phyloP scores from a whole-genome alignment of 148 eudicot species.

The Pharnaceum exiguum region DNA sequence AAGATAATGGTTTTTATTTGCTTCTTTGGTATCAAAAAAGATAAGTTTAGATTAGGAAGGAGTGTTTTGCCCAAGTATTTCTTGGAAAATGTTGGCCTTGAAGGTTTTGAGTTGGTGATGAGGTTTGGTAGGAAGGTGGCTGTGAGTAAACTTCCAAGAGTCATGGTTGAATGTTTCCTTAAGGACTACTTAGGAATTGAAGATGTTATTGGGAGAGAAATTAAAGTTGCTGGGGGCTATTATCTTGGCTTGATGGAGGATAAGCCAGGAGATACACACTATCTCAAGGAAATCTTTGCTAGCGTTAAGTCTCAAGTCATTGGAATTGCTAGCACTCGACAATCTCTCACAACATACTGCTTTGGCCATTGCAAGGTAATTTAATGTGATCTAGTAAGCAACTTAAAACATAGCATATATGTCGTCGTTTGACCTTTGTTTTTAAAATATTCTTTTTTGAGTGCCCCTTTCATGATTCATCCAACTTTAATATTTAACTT shows the following conservation, averaged over 20 bases:
- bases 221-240: constrained; percentile 24
- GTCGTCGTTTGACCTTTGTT: too few species aligned
- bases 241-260: constrained; percentile 15
- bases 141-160: constrained; percentile 24
- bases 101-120: constrained; percentile 26
- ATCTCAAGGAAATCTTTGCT: neutral
- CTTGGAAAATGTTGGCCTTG: constrained; percentile 29
- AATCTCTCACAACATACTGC: neutral
- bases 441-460: too few species aligned
- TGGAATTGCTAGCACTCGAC: constrained; percentile 8
- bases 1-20: constrained; percentile 28
- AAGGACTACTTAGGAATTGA: constrained; percentile 27
- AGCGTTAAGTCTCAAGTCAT: constrained; percentile 6
- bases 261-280: neutral
- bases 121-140: constrained; percentile 25
- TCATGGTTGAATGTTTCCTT: constrained; percentile 39
- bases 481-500: too few species aligned
- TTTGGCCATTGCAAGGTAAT: constrained; percentile 17
- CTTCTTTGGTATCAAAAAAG: constrained; percentile 24
- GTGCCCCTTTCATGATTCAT: too few species aligned
- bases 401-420: too few species aligned
- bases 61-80: constrained; percentile 33
- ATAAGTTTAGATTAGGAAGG: constrained; percentile 20
- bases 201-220: constrained; percentile 24
- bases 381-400: too few species aligned